These are phyloP conservation scores for Voacanga thouarsii DNA, from an alignment of 257 asterid species.

Conservation along the genomic window DNA sequence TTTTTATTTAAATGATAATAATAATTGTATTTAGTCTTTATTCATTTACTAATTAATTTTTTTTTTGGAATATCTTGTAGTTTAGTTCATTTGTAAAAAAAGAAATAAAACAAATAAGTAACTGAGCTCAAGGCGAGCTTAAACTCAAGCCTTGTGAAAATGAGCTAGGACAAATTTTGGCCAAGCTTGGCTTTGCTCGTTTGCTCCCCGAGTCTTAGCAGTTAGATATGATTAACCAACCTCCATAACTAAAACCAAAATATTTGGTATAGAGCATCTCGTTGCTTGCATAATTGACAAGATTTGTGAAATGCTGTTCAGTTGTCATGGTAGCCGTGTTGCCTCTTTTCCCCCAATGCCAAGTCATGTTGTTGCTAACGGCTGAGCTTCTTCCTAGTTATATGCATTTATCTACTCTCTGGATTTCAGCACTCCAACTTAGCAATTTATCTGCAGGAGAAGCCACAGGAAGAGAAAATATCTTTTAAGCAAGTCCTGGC, in stretches of 20 bases:
- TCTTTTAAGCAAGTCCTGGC: conserved; percentile 74
- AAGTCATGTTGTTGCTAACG: background rate
- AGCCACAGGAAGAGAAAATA: conserved; percentile 28
- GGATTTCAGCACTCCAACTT: background rate
- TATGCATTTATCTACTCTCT: background rate
- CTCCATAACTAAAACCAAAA: background rate
- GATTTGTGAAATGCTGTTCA: background rate
- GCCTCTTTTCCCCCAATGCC: background rate
- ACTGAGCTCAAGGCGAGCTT: too few relatives aligned
- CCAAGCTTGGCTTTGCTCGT: too few relatives aligned
- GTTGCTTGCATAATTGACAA: conserved; percentile 1
- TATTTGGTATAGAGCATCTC: background rate
- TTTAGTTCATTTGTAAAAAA: too few relatives aligned
- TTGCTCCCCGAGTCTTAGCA: background rate
- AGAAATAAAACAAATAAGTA: too few relatives aligned
- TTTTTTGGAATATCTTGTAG: too few relatives aligned
- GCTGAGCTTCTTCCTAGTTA: background rate
- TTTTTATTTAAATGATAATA: too few relatives aligned
- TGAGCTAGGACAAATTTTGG: too few relatives aligned
- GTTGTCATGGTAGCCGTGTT: background rate
- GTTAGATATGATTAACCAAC: background rate
- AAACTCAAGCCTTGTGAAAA: too few relatives aligned
- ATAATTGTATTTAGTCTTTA: too few relatives aligned
- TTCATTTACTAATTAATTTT: too few relatives aligned
- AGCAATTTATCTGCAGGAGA: conserved; percentile 15